Evolutionary conservation across 192 early-diverging fungal species (phyloP).

Genomic region (Rhizophagus clarus): DNA sequence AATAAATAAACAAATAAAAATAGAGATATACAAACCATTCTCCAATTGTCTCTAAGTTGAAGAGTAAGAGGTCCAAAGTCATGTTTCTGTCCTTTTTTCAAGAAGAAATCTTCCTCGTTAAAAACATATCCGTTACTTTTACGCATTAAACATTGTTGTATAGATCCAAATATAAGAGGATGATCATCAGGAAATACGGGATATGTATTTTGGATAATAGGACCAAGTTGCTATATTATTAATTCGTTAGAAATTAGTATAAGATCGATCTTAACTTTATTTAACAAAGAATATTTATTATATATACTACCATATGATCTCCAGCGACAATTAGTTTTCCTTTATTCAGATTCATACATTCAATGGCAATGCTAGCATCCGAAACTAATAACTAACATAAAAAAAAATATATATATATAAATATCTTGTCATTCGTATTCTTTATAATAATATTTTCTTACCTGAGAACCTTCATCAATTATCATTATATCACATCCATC

Average conservation of each 20-base stretch:
- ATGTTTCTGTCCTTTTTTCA: conserved; percentile 34
- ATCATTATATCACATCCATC: conserved; percentile 38
- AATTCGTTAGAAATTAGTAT: background rate
- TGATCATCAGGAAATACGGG: conserved; percentile 34
- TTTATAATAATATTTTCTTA: conserved; percentile 25
- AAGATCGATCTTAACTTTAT: no score
- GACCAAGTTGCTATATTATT: conserved; percentile 44
- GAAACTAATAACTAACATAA: conserved; percentile 44
- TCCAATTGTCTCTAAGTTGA: conserved; percentile 55
- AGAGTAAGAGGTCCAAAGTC: conserved; percentile 53
- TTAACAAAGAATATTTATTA: background rate
- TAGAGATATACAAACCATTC: conserved; percentile 50
- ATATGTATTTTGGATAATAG: conserved; percentile 48
- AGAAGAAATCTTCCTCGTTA: conserved; percentile 32
- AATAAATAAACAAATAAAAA: no score
- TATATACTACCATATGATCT: conserved; percentile 43
- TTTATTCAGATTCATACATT: conserved; percentile 38
- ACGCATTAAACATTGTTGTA: conserved; percentile 56
- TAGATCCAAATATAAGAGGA: conserved; percentile 49
- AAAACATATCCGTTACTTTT: conserved; percentile 27
- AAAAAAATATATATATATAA: background rate
- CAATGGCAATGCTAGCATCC: conserved; percentile 46
- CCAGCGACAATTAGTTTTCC: conserved; percentile 55
- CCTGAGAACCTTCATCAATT: conserved; percentile 45
- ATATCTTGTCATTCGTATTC: no score